Conservation (phyloP, 768 basidiomycete genomes). For the Myochromella boudieri region DNA sequence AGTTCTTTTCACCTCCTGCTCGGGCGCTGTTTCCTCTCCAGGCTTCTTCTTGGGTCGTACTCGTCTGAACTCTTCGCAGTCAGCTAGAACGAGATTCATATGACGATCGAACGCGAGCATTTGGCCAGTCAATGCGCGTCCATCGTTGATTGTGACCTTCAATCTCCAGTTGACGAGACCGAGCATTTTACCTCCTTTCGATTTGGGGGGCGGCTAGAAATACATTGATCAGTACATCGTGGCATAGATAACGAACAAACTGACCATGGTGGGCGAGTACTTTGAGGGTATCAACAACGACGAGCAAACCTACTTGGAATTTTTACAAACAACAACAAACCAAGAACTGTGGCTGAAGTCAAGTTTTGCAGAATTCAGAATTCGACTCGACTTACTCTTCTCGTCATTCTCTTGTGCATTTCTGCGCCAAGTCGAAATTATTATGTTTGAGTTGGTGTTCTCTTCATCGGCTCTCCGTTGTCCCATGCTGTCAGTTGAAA, state of each 20-base stretch:
- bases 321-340: conserved; percentile 29
- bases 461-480: too few relatives aligned
- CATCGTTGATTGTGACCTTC: conserved; percentile 96
- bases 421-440: too few relatives aligned
- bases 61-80: conserved; percentile 96
- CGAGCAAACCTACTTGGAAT: conserved; percentile 11
- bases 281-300: conserved; percentile 16
- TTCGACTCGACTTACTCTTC: too few relatives aligned
- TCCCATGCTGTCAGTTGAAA: too few relatives aligned
- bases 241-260: conserved; percentile 7
- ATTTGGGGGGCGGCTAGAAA: conserved; percentile 87
- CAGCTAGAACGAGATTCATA: conserved; percentile 98
- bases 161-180: conserved; percentile 96
- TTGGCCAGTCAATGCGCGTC: conserved; percentile 92
- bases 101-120: conserved; percentile 99
- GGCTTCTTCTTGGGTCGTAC: conserved; percentile 91
- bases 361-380: too few relatives aligned
- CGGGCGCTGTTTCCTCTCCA: conserved; percentile 72
- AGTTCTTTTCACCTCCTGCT: conserved; percentile 94
- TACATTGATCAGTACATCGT: conserved; percentile 13
- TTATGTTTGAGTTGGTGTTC: too few relatives aligned
- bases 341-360: conserved; percentile 6
- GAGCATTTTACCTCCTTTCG: conserved; percentile 98
- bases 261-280: conserved; percentile 57
- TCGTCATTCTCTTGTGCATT: too few relatives aligned